Base-by-base conservation (phyloP, 73 alveolate species). In the Paramecium caudatum region DNA sequence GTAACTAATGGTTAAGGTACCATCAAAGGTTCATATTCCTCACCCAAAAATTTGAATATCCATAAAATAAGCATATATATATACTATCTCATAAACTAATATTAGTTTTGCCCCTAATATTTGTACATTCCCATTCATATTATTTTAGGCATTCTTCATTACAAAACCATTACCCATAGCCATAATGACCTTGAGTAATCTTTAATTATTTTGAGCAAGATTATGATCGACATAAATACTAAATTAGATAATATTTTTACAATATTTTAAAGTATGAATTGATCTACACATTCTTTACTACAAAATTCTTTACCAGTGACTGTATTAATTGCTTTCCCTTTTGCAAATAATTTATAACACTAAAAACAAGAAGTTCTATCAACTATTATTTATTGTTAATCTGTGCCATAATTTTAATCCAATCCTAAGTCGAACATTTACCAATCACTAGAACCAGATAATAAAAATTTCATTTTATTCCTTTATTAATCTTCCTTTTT, bases 1-100 rank as follows among this genome's bases (percentile, higher is more conserved):
- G 47, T 93, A 94, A 61, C 62, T 37, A 61, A 94, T 94, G 98
- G 91, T 93, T 25, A 91, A 95, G 30, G 93, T 82, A 8, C 91
- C 92, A 2, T 47, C 96, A 80, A 90, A 93, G 62, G 95, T 94
- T 5, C 70, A 49, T 23, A 82, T 93, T 33, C 87, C 94, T 49
- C 98, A 93, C 90, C 93, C 96, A n/a, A 91, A 61, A 45, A 88
- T 33, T 41, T 94, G 92, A 94, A 15, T 55, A 55, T 55, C 30
- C 9, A 55, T 27, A 55, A 17, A 10, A 55, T 55, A 55, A 27
- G 41, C 8, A 23, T 23, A 23, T 55, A 49, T 55, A 55, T 55
- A 27, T 55, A 55, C 23, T 55, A n/a, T 55, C 23, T 55, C 41
- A 55, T 23, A 55, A 55, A 55, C 80, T 55, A 55, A 55, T 55